These are phyloP conservation scores for Chrysoporthe puriensis DNA, from an alignment of 2,329 filamentous ascomycete species.

Conservation along the genomic window DNA sequence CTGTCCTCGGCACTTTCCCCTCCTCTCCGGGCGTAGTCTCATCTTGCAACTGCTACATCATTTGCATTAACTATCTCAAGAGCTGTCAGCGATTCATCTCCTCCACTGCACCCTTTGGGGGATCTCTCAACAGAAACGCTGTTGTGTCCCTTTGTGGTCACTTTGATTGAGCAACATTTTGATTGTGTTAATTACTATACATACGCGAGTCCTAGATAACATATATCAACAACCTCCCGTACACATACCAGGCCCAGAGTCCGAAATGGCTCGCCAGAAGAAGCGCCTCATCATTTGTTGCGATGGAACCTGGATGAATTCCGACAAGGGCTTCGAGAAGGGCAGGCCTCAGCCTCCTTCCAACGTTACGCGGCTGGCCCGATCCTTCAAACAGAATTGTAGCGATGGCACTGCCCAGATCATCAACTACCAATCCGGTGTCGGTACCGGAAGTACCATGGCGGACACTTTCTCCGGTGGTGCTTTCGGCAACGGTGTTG, in stretches of 20 bases:
- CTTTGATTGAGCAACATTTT: not conserved
- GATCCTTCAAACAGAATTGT: slow-evolving; percentile 57
- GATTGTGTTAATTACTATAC: slow-evolving; percentile 1
- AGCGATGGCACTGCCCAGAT: slow-evolving; percentile 59
- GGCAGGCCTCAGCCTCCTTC: slow-evolving; percentile 56
- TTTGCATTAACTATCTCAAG: not conserved
- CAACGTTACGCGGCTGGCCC: slow-evolving; percentile 64
- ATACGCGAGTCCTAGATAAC: slow-evolving; percentile 12
- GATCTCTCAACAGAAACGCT: too few species aligned
- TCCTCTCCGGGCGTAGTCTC: too few species aligned
- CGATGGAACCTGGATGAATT: slow-evolving; percentile 59
- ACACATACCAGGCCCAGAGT: not conserved
- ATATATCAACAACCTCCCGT: not conserved
- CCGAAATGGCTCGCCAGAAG: slow-evolving; percentile 27
- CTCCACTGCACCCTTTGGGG: not conserved
- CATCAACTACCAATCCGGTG: slow-evolving; percentile 64
- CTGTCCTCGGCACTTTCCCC: not conserved
- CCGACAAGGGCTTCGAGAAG: slow-evolving; percentile 52
- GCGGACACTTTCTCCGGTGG: slow-evolving; percentile 58
- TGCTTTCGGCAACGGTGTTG: slow-evolving; percentile 58
- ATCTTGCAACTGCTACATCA: not conserved
- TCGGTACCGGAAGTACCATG: slow-evolving; percentile 56
- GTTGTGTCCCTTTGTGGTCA: too few species aligned
- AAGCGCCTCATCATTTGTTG: slow-evolving; percentile 58
- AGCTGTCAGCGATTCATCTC: not conserved